Base-by-base conservation (phyloP, 768 basidiomycete genomes). In the Hericium coralloides region DNA sequence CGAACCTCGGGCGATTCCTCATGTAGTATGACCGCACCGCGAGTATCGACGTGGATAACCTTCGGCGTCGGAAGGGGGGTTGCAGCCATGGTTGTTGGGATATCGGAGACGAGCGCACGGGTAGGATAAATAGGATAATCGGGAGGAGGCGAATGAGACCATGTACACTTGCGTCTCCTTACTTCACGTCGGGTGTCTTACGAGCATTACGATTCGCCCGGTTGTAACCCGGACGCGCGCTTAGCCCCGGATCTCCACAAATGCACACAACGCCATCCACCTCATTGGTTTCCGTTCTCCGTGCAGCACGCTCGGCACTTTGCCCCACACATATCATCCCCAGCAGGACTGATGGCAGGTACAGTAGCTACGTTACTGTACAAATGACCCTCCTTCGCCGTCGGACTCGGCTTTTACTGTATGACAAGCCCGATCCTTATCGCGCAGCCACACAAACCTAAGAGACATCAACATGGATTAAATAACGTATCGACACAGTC, bases 1-100 rank as follows among this genome's bases (percentile, higher is more conserved):
- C 84, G 69, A 65, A 94, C 94, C 78, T 94, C 91, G 38, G 91
- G 92, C 3, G 95, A 97, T 68, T 94, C 94, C 72, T 97, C 94
- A 49, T 89, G 83, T 38, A 98, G 77, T 61, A 98, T 97, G 58
- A 95, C 79, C 15, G 95, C 95, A 15, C 95, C 95, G 61, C 92
- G 83, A 25, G 93, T 97, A 65, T 97, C 92, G 65, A 98, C 95
- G 69, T 92, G 91, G 67, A 98, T 95, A 53, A 90, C 84, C 70
- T 82, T 87, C 36, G 91, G 84, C 38, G 82, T 80, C 41, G 94
- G 94, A 57, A 95, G 74, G 47, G 86, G 74, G 47, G 86, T 79
- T 39, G 87, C 59, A 22, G 61, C 58, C 61, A 60, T 62, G 43
- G 31, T 49, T 15, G 36, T 52, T 25, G n/a, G 38, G 41, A 36